phyloP scores from a whole-genome alignment of 192 early-diverging fungal species.

The Backusella macrospora region DNA sequence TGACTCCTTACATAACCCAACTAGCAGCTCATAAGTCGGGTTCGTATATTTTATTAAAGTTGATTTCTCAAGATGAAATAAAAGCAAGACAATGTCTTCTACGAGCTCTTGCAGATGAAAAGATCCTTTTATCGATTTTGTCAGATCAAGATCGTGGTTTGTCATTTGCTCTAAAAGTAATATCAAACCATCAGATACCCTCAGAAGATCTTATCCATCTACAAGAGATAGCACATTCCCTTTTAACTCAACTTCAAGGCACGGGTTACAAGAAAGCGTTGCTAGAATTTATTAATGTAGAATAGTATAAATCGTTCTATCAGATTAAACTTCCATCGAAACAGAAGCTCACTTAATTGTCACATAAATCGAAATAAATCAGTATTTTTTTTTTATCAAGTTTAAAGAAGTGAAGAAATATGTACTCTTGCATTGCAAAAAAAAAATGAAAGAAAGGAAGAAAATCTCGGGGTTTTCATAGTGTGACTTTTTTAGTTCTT shows the following conservation, averaged over 20 bases:
- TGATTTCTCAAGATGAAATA: conserved; percentile 84
- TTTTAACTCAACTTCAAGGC: background rate
- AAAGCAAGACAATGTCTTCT: conserved; percentile 85
- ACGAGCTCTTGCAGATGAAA: conserved; percentile 42
- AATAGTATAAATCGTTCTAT: too few relatives aligned
- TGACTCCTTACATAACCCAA: conserved; percentile 72
- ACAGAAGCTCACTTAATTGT: too few relatives aligned
- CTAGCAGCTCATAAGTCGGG: conserved; percentile 90
- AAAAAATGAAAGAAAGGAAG: too few relatives aligned
- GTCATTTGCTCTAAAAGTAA: background rate
- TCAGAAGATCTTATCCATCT: background rate
- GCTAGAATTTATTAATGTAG: background rate
- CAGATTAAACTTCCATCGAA: too few relatives aligned
- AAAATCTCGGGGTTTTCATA: background rate
- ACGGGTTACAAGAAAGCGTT: background rate
- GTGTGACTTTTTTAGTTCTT: background rate
- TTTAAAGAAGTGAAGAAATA: too few relatives aligned
- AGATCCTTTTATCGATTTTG: conserved; percentile 62
- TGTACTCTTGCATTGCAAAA: too few relatives aligned
- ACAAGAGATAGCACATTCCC: background rate
- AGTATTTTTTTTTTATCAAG: too few relatives aligned
- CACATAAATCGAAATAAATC: too few relatives aligned
- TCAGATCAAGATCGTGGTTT: conserved; percentile 76
- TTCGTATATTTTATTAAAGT: conserved; percentile 74
- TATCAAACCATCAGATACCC: background rate